phyloP scores from a whole-genome alignment of 306 rosid genomes.

The Acmispon strigosus region DNA sequence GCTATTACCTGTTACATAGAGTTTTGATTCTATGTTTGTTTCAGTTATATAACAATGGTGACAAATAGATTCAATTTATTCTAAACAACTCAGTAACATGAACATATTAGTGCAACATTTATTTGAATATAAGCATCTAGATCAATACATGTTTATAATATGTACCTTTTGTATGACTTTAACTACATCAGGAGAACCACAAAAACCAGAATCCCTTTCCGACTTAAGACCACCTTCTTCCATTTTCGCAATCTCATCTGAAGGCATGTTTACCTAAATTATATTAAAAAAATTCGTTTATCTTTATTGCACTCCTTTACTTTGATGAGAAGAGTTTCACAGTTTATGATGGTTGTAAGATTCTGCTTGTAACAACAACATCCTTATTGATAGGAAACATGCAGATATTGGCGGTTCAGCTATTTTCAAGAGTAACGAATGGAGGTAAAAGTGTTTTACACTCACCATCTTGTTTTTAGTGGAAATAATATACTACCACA shows the following conservation, averaged over 20 bases:
- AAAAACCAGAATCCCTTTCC: not conserved
- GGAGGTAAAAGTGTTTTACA: slow-evolving; percentile 2
- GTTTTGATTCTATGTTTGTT: not conserved
- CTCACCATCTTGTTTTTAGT: not conserved
- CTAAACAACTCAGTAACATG: no score
- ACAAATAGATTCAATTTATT: no score
- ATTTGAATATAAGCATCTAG: not conserved
- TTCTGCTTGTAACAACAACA: not conserved
- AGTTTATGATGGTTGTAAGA: not conserved
- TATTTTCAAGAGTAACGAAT: slow-evolving; percentile 11
- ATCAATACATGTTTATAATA: no score
- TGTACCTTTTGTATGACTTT: slow-evolving; percentile 42
- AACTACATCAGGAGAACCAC: slow-evolving; percentile 31
- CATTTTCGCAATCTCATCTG: not conserved
- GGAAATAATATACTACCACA: slow-evolving; percentile 5
- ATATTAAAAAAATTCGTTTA: not conserved
- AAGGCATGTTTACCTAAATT: slow-evolving; percentile 25
- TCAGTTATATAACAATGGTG: not conserved
- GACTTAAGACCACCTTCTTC: slow-evolving; percentile 27
- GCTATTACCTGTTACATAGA: slow-evolving; percentile 45
- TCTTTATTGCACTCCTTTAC: not conserved
- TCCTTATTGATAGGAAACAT: not conserved
- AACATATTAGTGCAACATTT: not conserved
- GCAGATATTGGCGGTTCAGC: slow-evolving; percentile 10
- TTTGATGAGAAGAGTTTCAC: not conserved